Evolutionary conservation across 2,329 filamentous ascomycete species (phyloP), one percentile per base, ranked within the genome.

Genomic region (Rhinocladiella mackenziei): DNA sequence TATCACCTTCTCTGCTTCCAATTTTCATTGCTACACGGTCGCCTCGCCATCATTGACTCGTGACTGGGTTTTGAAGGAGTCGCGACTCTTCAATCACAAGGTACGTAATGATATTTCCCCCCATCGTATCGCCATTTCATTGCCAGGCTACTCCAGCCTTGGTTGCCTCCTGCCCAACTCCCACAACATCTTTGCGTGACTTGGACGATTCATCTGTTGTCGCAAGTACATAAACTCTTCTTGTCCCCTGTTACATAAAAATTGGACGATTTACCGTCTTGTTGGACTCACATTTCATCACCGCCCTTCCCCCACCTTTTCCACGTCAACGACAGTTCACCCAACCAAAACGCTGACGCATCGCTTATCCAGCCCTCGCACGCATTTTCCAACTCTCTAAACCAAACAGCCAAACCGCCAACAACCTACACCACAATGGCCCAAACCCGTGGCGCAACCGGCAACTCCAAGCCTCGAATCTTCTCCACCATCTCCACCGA

Each of bases 391-490:
- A 32, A 35, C 38, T 35, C 34, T 14, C 44, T 20, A 39, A 13
- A 14, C 43, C 20, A 4, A 5, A 31, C 14, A 18, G 28, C 31
- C 35, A 23, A 44, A 17, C 29, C 35, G 36, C 18, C 8, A 7
- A 22, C 14, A 32, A 28, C 14, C 10, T 22, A n/a, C 14, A 19
- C 19, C 17, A 44, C 31, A 44, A 61, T 61, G 59, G 58, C 57
- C 37, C 42, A 54, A 55, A 62, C 58, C 30, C 58, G 58, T 26
- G 54, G 50, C 48, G 48, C 56, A 44, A 57, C 56, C 39, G 57
- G 55, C 43, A 51, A 55, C 32, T 48, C 57, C 36, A 58, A 56
- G 41, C 58, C 58, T n/a, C 56, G 57, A 36, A 40, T 56, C 48
- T 45, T 54, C 40, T 29, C 43, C 13, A 32, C 48, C 35, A 34